Percentiles rank a stretch among this genome's conserved stretches.
Evolutionary conservation across 2,329 filamentous ascomycete species (phyloP).

Genomic region (Arthrobotrys conoides): DNA sequence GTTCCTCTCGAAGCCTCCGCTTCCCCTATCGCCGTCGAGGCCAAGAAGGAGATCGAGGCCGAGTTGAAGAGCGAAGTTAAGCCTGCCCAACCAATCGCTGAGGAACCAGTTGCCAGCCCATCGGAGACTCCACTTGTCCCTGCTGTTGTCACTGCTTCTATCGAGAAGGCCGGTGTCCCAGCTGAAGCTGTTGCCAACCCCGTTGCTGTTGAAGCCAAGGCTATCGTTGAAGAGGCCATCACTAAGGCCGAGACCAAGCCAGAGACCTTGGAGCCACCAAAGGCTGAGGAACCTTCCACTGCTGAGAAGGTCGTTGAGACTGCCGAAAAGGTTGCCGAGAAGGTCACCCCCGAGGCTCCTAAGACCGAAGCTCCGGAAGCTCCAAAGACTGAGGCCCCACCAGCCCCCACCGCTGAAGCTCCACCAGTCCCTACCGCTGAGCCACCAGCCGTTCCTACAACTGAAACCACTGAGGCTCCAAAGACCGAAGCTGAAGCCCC

Average conservation of each 20-base stretch:
- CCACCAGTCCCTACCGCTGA: not conserved
- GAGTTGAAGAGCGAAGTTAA: conserved; percentile 78
- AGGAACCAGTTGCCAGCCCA: conserved; percentile 32
- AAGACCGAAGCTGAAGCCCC: conserved; percentile 25
- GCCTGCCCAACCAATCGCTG: conserved; percentile 45
- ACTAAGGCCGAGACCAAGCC: conserved; percentile 43
- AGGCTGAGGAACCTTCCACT: conserved; percentile 6
- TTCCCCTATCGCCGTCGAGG: conserved; percentile 75
- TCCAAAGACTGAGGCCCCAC: not conserved
- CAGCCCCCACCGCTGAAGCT: not conserved
- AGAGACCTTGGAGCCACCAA: conserved; percentile 43
- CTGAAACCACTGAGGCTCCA: not conserved
- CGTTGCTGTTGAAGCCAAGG: conserved; percentile 81
- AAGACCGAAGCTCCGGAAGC: conserved; percentile 14
- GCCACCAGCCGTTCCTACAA: not conserved
- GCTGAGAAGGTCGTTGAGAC: conserved; percentile 33
- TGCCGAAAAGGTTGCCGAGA: conserved; percentile 43
- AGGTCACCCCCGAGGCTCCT: conserved; percentile 21
- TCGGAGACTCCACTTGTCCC: conserved; percentile 69
- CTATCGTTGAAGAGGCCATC: conserved; percentile 73
- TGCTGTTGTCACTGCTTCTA: conserved; percentile 73
- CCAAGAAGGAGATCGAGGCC: conserved; percentile 79
- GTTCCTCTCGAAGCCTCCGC: conserved; percentile 78
- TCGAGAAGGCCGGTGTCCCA: conserved; percentile 72
- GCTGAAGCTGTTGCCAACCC: conserved; percentile 81